Conservation (phyloP, 257 asterid species). For the Lithospermum erythrorhizon region DNA sequence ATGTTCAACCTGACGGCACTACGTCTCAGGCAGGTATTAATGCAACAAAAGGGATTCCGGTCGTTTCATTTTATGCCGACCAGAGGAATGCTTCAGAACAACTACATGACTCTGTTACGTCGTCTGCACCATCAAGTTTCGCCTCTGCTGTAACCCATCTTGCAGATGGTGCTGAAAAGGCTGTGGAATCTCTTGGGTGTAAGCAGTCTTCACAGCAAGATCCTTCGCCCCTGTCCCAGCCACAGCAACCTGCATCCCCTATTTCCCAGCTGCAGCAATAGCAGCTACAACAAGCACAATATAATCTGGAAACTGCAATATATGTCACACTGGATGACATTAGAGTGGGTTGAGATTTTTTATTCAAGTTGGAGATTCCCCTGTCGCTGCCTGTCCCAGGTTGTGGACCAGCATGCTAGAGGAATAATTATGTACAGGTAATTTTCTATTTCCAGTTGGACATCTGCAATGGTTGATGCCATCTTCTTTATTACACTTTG, state of each 20-base stretch:
- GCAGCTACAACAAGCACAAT: constrained; percentile 20
- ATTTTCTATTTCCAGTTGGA: constrained; percentile 11
- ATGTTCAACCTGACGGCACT: constrained; percentile 32
- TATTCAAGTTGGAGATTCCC: constrained; percentile 14
- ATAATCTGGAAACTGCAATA: constrained; percentile 48
- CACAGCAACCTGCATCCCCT: constrained; percentile 38
- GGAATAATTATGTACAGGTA: constrained; percentile 59
- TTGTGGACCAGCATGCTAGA: constrained; percentile 26
- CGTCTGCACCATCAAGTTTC: constrained; percentile 33
- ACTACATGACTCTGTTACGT: constrained; percentile 28
- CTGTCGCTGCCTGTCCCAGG: constrained; percentile 25
- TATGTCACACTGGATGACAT: constrained; percentile 44
- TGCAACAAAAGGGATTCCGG: constrained; percentile 25
- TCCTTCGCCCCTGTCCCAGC: constrained; percentile 27
- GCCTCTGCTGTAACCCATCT: constrained; percentile 32
- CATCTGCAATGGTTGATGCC: constrained; percentile 3
- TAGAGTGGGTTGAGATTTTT: constrained; percentile 45
- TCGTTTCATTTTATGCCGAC: constrained; percentile 27
- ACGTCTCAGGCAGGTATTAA: constrained; percentile 30
- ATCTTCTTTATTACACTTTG: neutral
- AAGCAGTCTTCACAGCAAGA: constrained; percentile 35
- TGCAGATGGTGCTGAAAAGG: constrained; percentile 28
- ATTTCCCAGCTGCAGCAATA: constrained; percentile 30
- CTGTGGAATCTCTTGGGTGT: constrained; percentile 33
- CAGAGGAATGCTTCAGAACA: constrained; percentile 48